A percentile compares a stretch with the other conserved stretches of the same genome.
Evolutionary conservation across 2,329 filamentous ascomycete genomes (phyloP).

Genomic region (Trichoderma semiorbis): DNA sequence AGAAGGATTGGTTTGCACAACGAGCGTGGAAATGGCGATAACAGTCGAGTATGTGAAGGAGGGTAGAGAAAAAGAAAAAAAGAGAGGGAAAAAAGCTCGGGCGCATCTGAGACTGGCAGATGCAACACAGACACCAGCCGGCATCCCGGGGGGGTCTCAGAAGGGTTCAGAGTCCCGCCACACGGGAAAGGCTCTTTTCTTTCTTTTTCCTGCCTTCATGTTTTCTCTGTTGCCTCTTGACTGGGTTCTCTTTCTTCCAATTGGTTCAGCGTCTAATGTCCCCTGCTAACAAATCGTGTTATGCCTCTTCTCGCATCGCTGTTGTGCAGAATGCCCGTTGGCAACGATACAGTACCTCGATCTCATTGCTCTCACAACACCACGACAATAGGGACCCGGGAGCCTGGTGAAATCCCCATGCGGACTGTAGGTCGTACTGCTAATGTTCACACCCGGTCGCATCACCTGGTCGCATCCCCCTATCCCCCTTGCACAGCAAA

Average conservation of each 20-base stretch:
- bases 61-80: not conserved
- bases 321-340: not conserved
- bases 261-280: not conserved
- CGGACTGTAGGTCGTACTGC: not conserved
- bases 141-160: not conserved
- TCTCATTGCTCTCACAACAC: not conserved
- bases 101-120: constrained; percentile 12
- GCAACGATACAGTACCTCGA: not conserved
- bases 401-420: constrained; percentile 5
- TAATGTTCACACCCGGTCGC: not conserved
- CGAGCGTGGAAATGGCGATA: constrained; percentile 4
- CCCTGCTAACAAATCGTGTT: not conserved
- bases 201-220: not conserved
- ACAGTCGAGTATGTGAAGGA: constrained; percentile 4
- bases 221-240: not conserved
- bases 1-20: constrained; percentile 1
- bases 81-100: not conserved
- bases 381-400: not conserved
- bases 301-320: not conserved
- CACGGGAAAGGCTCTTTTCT: not conserved
- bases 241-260: not conserved
- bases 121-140: constrained; percentile 3
- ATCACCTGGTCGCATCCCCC: not conserved
- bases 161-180: not conserved
- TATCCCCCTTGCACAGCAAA: not conserved